Evolutionary conservation across 1,284 basidiomycete genomes (phyloP).

Genomic region (Ceratobasidium sp.): DNA sequence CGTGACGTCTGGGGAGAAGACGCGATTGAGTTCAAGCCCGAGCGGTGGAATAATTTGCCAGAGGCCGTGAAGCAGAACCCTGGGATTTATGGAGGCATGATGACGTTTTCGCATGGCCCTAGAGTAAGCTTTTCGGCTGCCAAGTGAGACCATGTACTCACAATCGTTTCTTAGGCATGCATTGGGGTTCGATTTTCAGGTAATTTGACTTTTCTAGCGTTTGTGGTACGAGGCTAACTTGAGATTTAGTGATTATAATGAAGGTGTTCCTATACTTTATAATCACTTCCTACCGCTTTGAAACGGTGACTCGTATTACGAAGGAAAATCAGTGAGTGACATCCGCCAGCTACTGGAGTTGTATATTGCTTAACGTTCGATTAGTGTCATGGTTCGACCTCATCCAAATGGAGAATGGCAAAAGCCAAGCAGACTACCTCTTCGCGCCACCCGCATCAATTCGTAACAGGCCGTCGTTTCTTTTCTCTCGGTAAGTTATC

Average conservation of each 20-base stretch:
- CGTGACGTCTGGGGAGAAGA: constrained; percentile 78
- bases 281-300: constrained; percentile 72
- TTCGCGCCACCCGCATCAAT: constrained; percentile 54
- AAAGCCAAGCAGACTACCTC: constrained; percentile 74
- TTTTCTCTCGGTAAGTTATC: neutral
- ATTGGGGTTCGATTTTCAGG: constrained; percentile 69
- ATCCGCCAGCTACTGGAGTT: neutral
- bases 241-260: constrained; percentile 55
- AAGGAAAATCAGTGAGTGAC: constrained; percentile 76
- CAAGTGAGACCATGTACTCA: neutral
- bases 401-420: constrained; percentile 68
- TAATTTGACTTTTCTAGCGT: constrained; percentile 24
- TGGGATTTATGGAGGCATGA: constrained; percentile 73
- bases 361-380: neutral
- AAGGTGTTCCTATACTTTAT: constrained; percentile 78
- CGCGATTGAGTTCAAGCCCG: constrained; percentile 80
- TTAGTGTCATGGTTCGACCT: constrained; percentile 75
- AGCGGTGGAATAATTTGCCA: constrained; percentile 79
- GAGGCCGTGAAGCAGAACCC: constrained; percentile 68
- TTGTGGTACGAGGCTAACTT: constrained; percentile 1
- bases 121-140: constrained; percentile 60
- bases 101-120: constrained; percentile 82
- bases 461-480: neutral
- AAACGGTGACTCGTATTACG: constrained; percentile 62
- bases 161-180: constrained; percentile 59